A percentile compares a stretch with the other conserved stretches of the same genome.
Evolutionary conservation across 2,329 filamentous ascomycete genomes (phyloP).

Genomic region (Penicillium vulpinum): DNA sequence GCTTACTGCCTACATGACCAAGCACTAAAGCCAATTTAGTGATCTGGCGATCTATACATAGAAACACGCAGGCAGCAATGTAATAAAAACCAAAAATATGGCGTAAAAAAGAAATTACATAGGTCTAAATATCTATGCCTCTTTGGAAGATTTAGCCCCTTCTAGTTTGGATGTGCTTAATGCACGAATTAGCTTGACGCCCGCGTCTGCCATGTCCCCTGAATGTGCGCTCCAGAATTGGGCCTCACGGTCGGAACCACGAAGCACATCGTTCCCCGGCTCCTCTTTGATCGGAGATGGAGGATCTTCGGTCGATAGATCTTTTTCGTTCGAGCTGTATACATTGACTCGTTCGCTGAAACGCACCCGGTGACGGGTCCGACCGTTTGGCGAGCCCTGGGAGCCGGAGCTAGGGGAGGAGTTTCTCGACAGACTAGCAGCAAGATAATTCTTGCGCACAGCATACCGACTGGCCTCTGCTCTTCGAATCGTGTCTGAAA

Average conservation of each 20-base stretch:
- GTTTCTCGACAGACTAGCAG: conserved; percentile 34
- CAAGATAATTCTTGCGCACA: conserved; percentile 73
- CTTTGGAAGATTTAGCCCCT: conserved; percentile 12
- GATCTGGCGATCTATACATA: not conserved
- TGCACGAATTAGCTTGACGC: conserved; percentile 52
- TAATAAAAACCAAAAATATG: not conserved
- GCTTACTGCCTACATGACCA: not conserved
- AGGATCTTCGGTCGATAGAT: conserved; percentile 28
- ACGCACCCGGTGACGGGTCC: conserved; percentile 29
- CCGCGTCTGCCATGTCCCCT: conserved; percentile 53
- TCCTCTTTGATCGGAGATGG: conserved; percentile 18
- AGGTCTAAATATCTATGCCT: conserved; percentile 9
- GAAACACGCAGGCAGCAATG: not conserved
- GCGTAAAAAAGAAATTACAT: conserved; percentile 2
- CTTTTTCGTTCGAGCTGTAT: conserved; percentile 26
- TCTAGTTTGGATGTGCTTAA: conserved; percentile 31
- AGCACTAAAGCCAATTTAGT: not conserved
- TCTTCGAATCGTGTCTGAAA: conserved; percentile 78
- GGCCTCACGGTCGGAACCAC: conserved; percentile 44
- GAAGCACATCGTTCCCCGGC: conserved; percentile 26
- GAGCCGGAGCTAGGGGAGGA: conserved; percentile 8
- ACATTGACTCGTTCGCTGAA: conserved; percentile 38
- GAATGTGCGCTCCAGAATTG: conserved; percentile 57
- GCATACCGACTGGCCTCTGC: conserved; percentile 76
- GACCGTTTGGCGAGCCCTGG: conserved; percentile 12